Evolutionary conservation across 768 basidiomycete species (phyloP).

Genomic region (Trametes cingulata): DNA sequence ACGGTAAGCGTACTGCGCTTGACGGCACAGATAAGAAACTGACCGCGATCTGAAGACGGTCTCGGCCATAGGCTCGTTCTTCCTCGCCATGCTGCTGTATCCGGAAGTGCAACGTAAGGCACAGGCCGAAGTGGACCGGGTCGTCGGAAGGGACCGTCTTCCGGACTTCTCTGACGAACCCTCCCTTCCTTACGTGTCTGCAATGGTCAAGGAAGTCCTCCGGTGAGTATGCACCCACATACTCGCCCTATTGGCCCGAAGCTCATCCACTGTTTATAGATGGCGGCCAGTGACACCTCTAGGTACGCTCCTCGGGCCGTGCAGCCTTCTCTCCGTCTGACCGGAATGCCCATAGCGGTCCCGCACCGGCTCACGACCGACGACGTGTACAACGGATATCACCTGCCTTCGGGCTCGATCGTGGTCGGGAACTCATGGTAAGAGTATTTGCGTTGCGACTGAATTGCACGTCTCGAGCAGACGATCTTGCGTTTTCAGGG

Average conservation of each 20-base stretch:
- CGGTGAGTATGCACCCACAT: conserved; percentile 14
- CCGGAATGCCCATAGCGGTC: conserved; percentile 11
- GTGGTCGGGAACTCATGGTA: conserved; percentile 28
- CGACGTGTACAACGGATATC: conserved; percentile 26
- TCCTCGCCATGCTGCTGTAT: conserved; percentile 35
- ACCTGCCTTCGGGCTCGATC: conserved; percentile 21
- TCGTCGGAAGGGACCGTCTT: conserved; percentile 36
- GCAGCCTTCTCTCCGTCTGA: neutral
- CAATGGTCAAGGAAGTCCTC: conserved; percentile 37
- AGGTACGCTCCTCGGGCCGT: neutral
- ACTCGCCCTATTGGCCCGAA: neutral
- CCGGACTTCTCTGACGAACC: conserved; percentile 31
- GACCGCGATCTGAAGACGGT: conserved; percentile 16
- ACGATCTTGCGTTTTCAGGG: conserved; percentile 10
- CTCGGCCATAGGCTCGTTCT: conserved; percentile 29
- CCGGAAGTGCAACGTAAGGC: conserved; percentile 37
- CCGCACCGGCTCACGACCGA: conserved; percentile 24
- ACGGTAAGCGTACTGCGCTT: conserved; percentile 13
- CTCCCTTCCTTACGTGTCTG: conserved; percentile 33
- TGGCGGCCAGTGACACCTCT: conserved; percentile 25
- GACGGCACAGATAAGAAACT: neutral
- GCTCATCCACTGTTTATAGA: conserved; percentile 3
- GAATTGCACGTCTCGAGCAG: neutral
- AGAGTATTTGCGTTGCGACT: conserved; percentile 1
- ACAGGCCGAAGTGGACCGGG: conserved; percentile 41